Evolutionary conservation across 208 protist genomes (phyloP).

Genomic region (Trypanosoma lewisi): DNA sequence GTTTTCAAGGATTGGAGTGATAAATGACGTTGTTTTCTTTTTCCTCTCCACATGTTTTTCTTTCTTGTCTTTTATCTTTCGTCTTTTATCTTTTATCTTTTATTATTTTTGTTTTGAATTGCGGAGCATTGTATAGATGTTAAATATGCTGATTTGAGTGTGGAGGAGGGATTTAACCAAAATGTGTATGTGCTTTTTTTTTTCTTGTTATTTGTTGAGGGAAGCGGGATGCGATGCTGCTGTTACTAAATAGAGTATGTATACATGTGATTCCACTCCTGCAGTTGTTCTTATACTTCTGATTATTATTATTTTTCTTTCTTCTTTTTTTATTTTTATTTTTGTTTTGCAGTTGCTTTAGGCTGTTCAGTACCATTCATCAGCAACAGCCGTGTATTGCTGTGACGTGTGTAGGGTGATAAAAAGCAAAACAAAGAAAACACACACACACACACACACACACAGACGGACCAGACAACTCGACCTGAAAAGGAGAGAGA

Average conservation of each 20-base stretch:
- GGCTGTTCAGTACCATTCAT: conserved; percentile 1
- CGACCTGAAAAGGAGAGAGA: not conserved
- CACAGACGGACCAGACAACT: not conserved
- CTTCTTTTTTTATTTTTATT: not conserved
- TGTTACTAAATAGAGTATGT: too few species aligned
- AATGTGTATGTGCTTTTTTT: not conserved
- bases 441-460: too few species aligned
- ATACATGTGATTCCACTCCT: too few species aligned
- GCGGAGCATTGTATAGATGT: too few species aligned
- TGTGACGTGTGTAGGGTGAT: too few species aligned
- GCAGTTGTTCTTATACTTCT: too few species aligned
- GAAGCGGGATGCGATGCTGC: not conserved
- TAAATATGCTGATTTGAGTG: too few species aligned
- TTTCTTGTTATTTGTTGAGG: not conserved
- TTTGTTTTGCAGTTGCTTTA: not conserved
- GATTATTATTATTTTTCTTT: not conserved
- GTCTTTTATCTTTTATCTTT: not conserved
- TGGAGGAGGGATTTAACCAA: not conserved
- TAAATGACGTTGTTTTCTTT: conserved; percentile 14
- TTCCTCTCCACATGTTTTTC: conserved; percentile 11
- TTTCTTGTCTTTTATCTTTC: conserved; percentile 17
- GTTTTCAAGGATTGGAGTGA: not conserved
- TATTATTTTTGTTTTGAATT: not conserved
- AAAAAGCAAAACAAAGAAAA: not conserved
- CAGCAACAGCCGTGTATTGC: too few species aligned